Evolutionary conservation across 108 stramenopile genomes (phyloP), one percentile per base, ranked within the genome.

Genomic region (Pseudonitzschia multistriata): DNA sequence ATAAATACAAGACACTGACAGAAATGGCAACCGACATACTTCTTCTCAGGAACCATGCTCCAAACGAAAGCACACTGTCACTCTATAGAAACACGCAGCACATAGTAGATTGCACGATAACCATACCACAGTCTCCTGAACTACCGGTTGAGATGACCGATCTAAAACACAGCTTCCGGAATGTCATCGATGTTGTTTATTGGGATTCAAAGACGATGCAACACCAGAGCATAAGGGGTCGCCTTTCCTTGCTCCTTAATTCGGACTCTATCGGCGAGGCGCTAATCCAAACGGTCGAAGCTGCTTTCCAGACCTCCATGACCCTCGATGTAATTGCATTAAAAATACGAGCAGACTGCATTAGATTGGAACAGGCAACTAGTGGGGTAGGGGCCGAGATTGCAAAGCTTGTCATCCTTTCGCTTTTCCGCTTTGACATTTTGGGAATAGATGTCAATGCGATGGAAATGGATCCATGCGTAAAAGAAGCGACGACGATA

Each of bases 1-100:
- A 54, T 64, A 40, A 24, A 27, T 55, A 42, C 24, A 34, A 30
- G 30, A 67, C 40, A 40, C 47, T 42, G 7, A 25, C 22, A 24
- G 21, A 8, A 52, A 25, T 83, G 60, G 85, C 88, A 6, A 74
- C 71, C 25, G 86, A 90, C 65, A 70, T 90, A 27, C 75, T 90
- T 50, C 67, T 90, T 5, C 19, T 86, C 28, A 57, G 66, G 13
- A 55, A 62, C 30, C 48, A 19, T 30, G 62, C 61, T 6, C 27
- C 33, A 15, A 59, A 21, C 14, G 62, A 0, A 14, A 10, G 34
- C 42, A 66, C 50, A n/a, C 63, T 87, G 10, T 27, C 76, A 22
- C 71, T 87, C 34, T 85, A 67, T 72, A 72, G 86, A 15, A 71
- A 71, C 27, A 80, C 77, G 21, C 59, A 67, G 5, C 78, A 67